Conservation (phyloP, 768 basidiomycete species). For the Chalciporus piperatus region DNA sequence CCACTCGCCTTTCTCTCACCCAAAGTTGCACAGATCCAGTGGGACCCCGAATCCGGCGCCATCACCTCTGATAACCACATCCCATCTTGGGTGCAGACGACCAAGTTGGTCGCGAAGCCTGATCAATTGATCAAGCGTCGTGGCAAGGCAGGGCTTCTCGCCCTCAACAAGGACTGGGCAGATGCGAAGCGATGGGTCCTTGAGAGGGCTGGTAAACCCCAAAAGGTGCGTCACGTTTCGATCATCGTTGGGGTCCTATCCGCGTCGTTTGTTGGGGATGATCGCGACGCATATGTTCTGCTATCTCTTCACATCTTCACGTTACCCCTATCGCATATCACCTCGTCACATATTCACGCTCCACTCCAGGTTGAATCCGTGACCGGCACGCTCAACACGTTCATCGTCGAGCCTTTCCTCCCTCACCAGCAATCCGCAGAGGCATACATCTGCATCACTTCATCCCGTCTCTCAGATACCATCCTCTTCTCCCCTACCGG, state of each 20-base stretch:
- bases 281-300: conserved; percentile 12
- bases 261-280: conserved; percentile 1
- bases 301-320: conserved; percentile 20
- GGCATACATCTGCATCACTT: conserved; percentile 98
- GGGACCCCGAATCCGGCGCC: conserved; percentile 68
- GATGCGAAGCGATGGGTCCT: conserved; percentile 86
- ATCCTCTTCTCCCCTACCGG: conserved; percentile 99
- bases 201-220: conserved; percentile 87
- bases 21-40: conserved; percentile 84
- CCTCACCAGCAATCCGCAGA: conserved; percentile 93
- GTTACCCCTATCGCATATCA: conserved; percentile 14
- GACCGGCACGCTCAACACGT: conserved; percentile 93
- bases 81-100: conserved; percentile 79
- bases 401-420: conserved; percentile 99
- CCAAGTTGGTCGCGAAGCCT: conserved; percentile 92
- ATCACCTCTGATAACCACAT: conserved; percentile 59
- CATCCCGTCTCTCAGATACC: conserved; percentile 87
- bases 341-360: conserved; percentile 15
- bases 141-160: conserved; percentile 95
- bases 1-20: conserved; percentile 57
- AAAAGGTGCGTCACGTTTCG: conserved; percentile 48
- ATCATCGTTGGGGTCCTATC: neutral
- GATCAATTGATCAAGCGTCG: conserved; percentile 99
- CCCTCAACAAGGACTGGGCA: conserved; percentile 90
- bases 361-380: conserved; percentile 77